Conservation (phyloP, 495 filamentous ascomycete species). For the Annulohypoxylon bovei region DNA sequence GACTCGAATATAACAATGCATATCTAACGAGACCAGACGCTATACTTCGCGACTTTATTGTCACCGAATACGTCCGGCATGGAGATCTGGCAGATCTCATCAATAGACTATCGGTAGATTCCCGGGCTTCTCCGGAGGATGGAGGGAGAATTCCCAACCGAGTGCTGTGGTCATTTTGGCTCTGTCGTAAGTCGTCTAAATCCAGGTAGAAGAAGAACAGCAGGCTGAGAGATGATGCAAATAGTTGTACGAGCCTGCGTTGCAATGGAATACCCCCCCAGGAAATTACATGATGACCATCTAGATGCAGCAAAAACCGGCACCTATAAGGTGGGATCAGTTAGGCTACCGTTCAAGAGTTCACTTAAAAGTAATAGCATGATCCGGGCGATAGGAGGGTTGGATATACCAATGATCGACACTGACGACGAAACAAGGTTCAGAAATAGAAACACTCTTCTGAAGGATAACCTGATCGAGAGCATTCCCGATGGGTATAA, state of each 20-base stretch:
- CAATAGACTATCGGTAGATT: background rate
- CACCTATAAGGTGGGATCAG: too few relatives aligned
- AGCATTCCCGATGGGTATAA: background rate
- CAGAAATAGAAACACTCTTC: too few relatives aligned
- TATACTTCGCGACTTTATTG: background rate
- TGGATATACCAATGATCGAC: too few relatives aligned
- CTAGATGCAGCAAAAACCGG: too few relatives aligned
- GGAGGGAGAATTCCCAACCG: slow-evolving; percentile 5
- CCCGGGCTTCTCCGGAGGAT: background rate
- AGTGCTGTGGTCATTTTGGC: slow-evolving; percentile 30
- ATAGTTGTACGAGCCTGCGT: slow-evolving; percentile 23
- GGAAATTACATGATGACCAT: too few relatives aligned
- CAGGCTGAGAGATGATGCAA: background rate
- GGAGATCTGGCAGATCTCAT: slow-evolving; percentile 8
- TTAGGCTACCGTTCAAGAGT: too few relatives aligned
- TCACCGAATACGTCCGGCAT: slow-evolving; percentile 15
- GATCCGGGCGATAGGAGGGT: too few relatives aligned
- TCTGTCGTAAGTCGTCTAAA: slow-evolving; percentile 17
- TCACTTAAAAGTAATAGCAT: too few relatives aligned
- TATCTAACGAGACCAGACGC: background rate
- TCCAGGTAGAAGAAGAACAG: background rate
- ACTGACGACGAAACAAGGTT: too few relatives aligned
- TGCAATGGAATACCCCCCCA: slow-evolving; percentile 27
- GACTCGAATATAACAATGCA: too few relatives aligned
- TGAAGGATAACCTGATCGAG: slow-evolving; percentile 14